Percentiles rank a stretch among this genome's conserved stretches.
These are phyloP conservation scores for Ottelia alismoides DNA, from an alignment of 106 monocot genomes.

Conservation along the genomic window DNA sequence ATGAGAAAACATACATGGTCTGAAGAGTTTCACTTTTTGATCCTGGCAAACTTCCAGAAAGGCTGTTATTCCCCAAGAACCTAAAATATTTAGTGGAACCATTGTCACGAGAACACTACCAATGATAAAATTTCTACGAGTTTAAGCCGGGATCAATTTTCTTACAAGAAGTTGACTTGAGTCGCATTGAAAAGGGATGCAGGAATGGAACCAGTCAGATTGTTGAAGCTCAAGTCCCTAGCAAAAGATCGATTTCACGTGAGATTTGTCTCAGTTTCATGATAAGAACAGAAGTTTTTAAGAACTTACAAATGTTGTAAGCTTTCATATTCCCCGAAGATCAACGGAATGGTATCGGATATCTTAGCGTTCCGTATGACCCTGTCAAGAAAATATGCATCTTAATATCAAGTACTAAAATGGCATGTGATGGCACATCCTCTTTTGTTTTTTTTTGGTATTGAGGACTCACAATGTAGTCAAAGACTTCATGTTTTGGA, in stretches of 20 bases:
- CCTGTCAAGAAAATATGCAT: conserved; percentile 22
- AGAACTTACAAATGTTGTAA: conserved; percentile 51
- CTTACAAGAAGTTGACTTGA: conserved; percentile 47
- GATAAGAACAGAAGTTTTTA: neutral
- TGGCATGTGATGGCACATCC: neutral
- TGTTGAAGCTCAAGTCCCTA: conserved; percentile 41
- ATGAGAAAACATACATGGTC: conserved; percentile 2
- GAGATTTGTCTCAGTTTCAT: neutral
- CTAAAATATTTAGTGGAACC: conserved; percentile 14
- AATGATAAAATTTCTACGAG: neutral
- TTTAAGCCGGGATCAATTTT: neutral
- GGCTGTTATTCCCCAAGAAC: conserved; percentile 84
- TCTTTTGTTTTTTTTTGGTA: too few species aligned
- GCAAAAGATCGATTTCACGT: neutral
- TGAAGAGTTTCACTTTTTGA: conserved; percentile 4
- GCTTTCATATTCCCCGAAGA: conserved; percentile 30
- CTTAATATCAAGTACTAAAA: neutral
- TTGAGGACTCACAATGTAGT: conserved; percentile 37
- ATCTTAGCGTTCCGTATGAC: conserved; percentile 64
- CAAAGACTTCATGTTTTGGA: conserved; percentile 60
- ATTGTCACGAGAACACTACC: neutral
- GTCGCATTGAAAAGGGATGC: conserved; percentile 61
- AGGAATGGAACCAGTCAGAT: conserved; percentile 67
- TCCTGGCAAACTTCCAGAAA: conserved; percentile 53
- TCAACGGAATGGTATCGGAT: conserved; percentile 34